Conservation (phyloP, 2,329 filamentous ascomycete species). For the Rutstroemia sp. region DNA sequence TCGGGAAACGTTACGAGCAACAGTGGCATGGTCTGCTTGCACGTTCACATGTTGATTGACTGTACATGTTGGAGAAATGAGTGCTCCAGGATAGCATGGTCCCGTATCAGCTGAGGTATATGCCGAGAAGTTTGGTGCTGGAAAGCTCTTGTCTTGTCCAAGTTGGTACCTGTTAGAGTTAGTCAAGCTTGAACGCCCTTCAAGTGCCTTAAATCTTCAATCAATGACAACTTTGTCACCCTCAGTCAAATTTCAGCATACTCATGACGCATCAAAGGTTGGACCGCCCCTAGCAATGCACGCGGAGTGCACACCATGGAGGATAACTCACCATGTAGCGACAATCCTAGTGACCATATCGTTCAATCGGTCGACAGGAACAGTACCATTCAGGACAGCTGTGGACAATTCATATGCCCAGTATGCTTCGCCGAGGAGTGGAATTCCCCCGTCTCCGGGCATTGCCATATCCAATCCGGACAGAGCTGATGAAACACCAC, state of each 20-base stretch:
- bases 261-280: too few species aligned
- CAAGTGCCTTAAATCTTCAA: background rate
- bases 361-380: slow-evolving; percentile 49
- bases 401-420: slow-evolving; percentile 49
- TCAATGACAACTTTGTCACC: background rate
- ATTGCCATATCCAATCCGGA: slow-evolving; percentile 63
- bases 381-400: slow-evolving; percentile 48
- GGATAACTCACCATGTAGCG: slow-evolving; percentile 39
- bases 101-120: slow-evolving; percentile 50
- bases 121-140: slow-evolving; percentile 50
- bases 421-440: slow-evolving; percentile 43
- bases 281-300: too few species aligned
- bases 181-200: too few species aligned
- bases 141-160: slow-evolving; percentile 51
- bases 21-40: slow-evolving; percentile 42
- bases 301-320: too few species aligned
- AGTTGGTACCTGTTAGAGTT: slow-evolving; percentile 35
- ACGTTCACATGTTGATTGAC: slow-evolving; percentile 65
- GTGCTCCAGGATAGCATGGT: slow-evolving; percentile 47
- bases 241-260: too few species aligned
- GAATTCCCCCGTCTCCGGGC: slow-evolving; percentile 51
- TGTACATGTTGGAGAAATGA: slow-evolving; percentile 51
- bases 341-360: slow-evolving; percentile 49
- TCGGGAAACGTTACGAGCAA: slow-evolving; percentile 43
- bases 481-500: slow-evolving; percentile 50